phyloP scores from a whole-genome alignment of 768 basidiomycete genomes.

The Dendrothele bispora region DNA sequence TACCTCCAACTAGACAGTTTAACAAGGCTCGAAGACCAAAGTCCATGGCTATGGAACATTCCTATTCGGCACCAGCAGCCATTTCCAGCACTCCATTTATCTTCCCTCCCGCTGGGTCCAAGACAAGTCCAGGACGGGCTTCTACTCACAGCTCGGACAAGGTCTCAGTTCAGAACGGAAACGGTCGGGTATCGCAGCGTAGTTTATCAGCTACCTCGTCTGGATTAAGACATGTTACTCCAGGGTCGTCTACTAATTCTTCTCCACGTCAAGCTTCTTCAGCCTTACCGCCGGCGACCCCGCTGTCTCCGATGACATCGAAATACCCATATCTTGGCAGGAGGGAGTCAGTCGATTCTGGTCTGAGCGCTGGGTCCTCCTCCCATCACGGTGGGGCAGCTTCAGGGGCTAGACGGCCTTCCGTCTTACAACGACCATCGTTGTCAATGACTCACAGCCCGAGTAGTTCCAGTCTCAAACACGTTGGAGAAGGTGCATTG shows the following conservation, averaged over 20 bases:
- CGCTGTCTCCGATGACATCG: conserved; percentile 48
- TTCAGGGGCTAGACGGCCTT: conserved; percentile 27
- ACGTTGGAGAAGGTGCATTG: conserved; percentile 76
- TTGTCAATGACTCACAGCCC: conserved; percentile 39
- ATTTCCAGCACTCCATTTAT: conserved; percentile 26
- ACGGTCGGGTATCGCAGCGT: conserved; percentile 18
- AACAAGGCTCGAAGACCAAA: conserved; percentile 18
- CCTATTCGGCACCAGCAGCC: conserved; percentile 41
- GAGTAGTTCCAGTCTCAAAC: conserved; percentile 45
- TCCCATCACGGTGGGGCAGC: no score
- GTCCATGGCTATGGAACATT: conserved; percentile 31
- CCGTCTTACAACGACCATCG: conserved; percentile 46
- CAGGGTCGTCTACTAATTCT: conserved; percentile 56
- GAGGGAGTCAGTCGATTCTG: conserved; percentile 33
- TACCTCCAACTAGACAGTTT: conserved; percentile 21
- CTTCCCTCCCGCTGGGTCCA: conserved; percentile 23
- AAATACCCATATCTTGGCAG: conserved; percentile 35
- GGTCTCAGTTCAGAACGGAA: conserved; percentile 15
- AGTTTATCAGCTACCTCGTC: conserved; percentile 41
- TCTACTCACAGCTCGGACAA: conserved; percentile 13
- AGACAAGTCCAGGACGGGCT: conserved; percentile 25
- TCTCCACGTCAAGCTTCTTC: conserved; percentile 51
- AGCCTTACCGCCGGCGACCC: no score
- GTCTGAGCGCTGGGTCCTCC: conserved; percentile 14
- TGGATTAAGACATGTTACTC: conserved; percentile 38